Evolutionary conservation across 2,329 filamentous ascomycete species (phyloP).

Genomic region (Talaromyces pinophilus): DNA sequence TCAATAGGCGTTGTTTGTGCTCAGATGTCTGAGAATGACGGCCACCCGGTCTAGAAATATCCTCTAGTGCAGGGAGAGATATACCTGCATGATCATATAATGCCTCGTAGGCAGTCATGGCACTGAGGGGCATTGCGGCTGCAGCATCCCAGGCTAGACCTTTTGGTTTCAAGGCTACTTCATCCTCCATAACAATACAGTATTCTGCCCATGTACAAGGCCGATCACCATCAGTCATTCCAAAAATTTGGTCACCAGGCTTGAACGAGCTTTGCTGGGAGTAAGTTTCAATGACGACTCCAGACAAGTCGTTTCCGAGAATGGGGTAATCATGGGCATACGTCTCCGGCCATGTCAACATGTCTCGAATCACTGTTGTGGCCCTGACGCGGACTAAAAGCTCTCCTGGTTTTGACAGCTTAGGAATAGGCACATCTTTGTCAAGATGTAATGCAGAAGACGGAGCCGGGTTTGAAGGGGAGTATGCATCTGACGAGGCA

Average conservation of each 20-base stretch:
- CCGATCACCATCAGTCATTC: conserved; percentile 30
- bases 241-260: conserved; percentile 34
- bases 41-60: background rate
- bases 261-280: conserved; percentile 24
- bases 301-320: conserved; percentile 26
- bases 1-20: conserved; percentile 14
- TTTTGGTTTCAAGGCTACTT: conserved; percentile 31
- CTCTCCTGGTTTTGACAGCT: conserved; percentile 24
- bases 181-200: conserved; percentile 27
- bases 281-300: conserved; percentile 22
- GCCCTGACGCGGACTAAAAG: conserved; percentile 29
- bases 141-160: conserved; percentile 28
- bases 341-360: conserved; percentile 34
- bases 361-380: conserved; percentile 30
- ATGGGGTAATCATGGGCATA: conserved; percentile 28
- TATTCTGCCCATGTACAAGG: conserved; percentile 34
- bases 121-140: conserved; percentile 34
- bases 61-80: conserved; percentile 9
- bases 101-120: conserved; percentile 36
- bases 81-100: conserved; percentile 33
- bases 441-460: conserved; percentile 28
- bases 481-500: conserved; percentile 23
- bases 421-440: conserved; percentile 28
- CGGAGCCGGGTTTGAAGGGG: conserved; percentile 33
- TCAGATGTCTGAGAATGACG: conserved; percentile 27